Base-by-base conservation (phyloP, 768 basidiomycete species). In the Chalciporus chontae region DNA sequence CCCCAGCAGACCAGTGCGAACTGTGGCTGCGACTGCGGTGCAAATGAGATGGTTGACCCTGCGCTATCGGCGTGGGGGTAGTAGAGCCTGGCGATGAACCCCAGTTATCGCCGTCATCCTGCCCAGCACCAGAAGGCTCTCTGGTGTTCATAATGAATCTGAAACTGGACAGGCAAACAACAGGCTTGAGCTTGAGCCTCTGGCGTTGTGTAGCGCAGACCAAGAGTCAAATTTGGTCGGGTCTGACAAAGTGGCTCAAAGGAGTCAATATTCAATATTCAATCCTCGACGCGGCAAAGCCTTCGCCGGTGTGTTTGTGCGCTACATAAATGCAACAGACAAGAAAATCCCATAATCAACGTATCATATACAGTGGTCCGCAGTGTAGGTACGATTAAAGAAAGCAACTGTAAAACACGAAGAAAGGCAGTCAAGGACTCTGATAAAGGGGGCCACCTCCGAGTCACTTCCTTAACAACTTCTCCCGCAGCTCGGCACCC, bases 401-500 rank as follows among this genome's bases (percentile, higher is more conserved):
- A 56, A 60, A 58, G 50, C 41, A 51, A 7, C 17, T 52, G 52
- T 52, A 44, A 47, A 45, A 55, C 55, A 58, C 31, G 43, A 51
- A 23, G 13, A 49, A 23, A 10, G 44, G 55, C 51, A 48, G 57
- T 40, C 45, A 15, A 32, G 9, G 34, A 27, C 32, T 43, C 27
- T 15, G 27, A 27, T 27, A 26, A 50, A 45, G 21, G 45, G 29
- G 38, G 27, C 29, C 38, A 44, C 21, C 40, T 73, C n/a, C n/a
- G n/a, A n/a, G n/a, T n/a, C 57, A 83, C 64, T 77, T 84, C 63
- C 78, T 81, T 73, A 86, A 56, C 57, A 92, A 68, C 65, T 89
- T 88, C 72, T 92, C 90, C 54, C 86, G 87, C 60, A 92, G 64
- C 69, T 90, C 85, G 2, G 88, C 90, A 17, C 86, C 85, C 69